Evolutionary conservation across 257 asterid species (phyloP).

Genomic region (Echites panduratus): DNA sequence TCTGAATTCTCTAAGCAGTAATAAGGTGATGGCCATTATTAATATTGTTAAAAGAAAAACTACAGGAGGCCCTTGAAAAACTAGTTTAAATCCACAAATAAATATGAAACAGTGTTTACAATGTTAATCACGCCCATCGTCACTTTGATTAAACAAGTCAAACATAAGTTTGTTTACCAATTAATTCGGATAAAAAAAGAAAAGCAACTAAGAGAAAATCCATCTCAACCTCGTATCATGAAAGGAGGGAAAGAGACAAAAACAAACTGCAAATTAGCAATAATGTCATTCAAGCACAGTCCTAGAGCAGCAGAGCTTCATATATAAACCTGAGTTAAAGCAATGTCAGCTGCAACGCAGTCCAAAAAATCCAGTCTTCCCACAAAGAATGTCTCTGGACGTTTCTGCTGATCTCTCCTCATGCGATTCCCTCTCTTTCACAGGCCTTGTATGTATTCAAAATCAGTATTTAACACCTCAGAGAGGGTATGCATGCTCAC

Average conservation of each 20-base stretch:
- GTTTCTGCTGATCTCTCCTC: slow-evolving; percentile 38
- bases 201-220: background rate
- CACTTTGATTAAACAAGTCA: background rate
- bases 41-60: background rate
- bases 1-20: background rate
- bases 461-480: slow-evolving; percentile 19
- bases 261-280: background rate
- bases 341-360: slow-evolving; percentile 10
- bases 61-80: background rate
- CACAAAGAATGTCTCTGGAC: slow-evolving; percentile 28
- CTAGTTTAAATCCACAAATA: background rate
- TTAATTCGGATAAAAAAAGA: background rate
- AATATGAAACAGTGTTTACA: background rate
- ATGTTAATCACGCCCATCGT: background rate
- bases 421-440: slow-evolving; percentile 48
- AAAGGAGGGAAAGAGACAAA: background rate
- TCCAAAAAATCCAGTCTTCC: slow-evolving; percentile 17
- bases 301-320: slow-evolving; percentile 18
- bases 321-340: slow-evolving; percentile 21
- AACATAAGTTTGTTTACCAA: background rate
- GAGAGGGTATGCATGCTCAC: slow-evolving; percentile 1
- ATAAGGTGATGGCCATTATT: background rate
- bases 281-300: background rate
- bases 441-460: slow-evolving; percentile 39
- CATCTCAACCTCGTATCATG: background rate